Percentiles rank a stretch among this genome's conserved stretches.
Evolutionary conservation across 306 rosid species (phyloP).

Genomic region (Styphnolobium japonicum): DNA sequence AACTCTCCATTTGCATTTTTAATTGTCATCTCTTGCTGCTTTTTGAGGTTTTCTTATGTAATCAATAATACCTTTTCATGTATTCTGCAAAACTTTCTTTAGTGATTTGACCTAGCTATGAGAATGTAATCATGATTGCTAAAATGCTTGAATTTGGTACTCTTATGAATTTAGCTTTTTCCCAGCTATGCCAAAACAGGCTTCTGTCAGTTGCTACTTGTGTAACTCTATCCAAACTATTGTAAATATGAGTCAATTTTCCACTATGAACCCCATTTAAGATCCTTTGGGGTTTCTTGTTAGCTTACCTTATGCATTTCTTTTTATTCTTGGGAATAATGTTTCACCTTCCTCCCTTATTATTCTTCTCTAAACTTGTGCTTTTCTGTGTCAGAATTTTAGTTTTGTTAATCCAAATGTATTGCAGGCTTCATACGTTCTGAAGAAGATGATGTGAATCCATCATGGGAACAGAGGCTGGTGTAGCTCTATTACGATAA

Average conservation of each 20-base stretch:
- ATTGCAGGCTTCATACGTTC: conserved; percentile 79
- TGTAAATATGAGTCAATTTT: conserved; percentile 1
- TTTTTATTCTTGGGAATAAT: background rate
- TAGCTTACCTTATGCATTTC: background rate
- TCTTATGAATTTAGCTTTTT: conserved; percentile 9
- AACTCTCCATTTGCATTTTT: background rate
- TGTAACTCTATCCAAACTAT: background rate
- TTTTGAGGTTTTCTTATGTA: background rate
- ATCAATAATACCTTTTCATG: background rate
- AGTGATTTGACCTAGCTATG: background rate
- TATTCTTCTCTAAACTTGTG: conserved; percentile 19
- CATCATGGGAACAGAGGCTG: conserved; percentile 96
- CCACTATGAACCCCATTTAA: background rate
- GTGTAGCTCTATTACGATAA: conserved; percentile 90
- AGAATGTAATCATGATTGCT: background rate
- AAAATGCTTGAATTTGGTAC: conserved; percentile 7
- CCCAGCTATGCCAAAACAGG: background rate
- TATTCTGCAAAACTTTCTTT: background rate
- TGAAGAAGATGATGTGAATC: conserved; percentile 87
- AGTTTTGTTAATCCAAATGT: conserved; percentile 28
- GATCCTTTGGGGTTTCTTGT: background rate
- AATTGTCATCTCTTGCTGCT: background rate
- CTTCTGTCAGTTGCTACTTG: background rate
- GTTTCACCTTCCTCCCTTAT: background rate
- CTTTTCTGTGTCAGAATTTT: conserved; percentile 21